These are phyloP conservation scores for Calonectria pseudoturangicola DNA, from an alignment of 2,329 filamentous ascomycete species.

Conservation along the genomic window DNA sequence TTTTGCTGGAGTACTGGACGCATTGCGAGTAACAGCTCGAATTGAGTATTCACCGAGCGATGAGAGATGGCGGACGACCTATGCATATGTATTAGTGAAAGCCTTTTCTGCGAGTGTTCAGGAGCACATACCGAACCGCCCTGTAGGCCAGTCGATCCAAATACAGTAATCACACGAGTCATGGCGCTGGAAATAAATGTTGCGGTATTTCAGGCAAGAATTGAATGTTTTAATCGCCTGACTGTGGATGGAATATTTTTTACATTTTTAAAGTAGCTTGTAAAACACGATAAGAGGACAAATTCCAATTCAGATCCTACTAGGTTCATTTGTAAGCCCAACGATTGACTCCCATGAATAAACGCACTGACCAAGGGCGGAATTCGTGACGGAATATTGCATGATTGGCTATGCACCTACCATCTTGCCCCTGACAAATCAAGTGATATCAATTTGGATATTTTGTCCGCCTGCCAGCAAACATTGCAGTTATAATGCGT, in stretches of 20 bases:
- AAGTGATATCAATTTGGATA: too few species aligned
- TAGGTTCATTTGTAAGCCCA: background rate
- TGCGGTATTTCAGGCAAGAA: too few species aligned
- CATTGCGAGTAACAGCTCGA: conserved; percentile 2
- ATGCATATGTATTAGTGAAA: background rate
- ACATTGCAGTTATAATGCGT: background rate
- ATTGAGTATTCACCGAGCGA: background rate
- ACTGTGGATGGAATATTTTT: too few species aligned
- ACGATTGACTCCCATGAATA: background rate
- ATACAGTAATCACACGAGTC: background rate
- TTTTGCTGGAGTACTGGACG: background rate
- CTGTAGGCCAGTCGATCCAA: conserved; percentile 2
- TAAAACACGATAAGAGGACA: too few species aligned
- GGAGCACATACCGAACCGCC: background rate
- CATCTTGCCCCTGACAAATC: background rate
- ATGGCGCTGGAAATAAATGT: background rate
- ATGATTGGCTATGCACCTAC: background rate
- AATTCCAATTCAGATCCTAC: too few species aligned
- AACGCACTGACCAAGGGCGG: background rate
- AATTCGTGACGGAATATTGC: background rate
- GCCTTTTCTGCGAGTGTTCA: background rate
- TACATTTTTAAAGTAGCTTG: too few species aligned
- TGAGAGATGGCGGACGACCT: conserved; percentile 2
- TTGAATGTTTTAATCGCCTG: too few species aligned
- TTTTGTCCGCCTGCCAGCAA: background rate